Evolutionary conservation across 1,284 basidiomycete genomes (phyloP), one percentile per base, ranked within the genome.

Genomic region (Ganoderma sinense): DNA sequence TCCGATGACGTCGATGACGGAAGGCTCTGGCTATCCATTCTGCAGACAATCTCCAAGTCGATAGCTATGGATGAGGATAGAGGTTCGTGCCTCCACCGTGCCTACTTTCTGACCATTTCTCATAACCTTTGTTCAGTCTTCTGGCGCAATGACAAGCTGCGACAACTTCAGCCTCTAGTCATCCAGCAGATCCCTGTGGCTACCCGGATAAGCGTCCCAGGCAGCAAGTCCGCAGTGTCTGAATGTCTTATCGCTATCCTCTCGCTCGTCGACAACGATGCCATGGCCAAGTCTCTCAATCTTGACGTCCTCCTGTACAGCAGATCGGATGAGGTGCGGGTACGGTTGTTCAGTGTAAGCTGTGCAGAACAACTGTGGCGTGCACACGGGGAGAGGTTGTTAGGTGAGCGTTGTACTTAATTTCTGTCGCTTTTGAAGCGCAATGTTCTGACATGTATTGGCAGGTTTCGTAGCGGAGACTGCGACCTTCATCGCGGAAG

Each of bases 301-400:
- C 84, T 93, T 36, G 87, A 91, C 55, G 81, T 99, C n/a, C 87
- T 98, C 67, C 92, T 96, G 89, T 89, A 94, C 69, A 96, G 95
- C 0, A 91, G 97, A 11, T 91, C 93, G 2, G 95, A 97, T 67
- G 90, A 94, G 68, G 81, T 87, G 2, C 82, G 85, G 33, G 80
- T 90, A 26, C 89, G 95, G 14, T 78, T 95, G 13, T 87, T 89
- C 61, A 94, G 96, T 0, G 82, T 99, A 58, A 80, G 84, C 20
- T 92, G 91, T 67, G 84, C 93, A 26, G 89, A 91, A 23, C 84
- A 85, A 23, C 80, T 98, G 59, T 99, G 97, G 98, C 86, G 87
- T 64, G 81, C 85, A 2, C 92, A 96, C 68, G 94, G 93, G 11
- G 85, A 85, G 26, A 93, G 93, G 77, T 82, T 94, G 26, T 82